These are phyloP conservation scores for Barnettozyma wickerhamii DNA, from an alignment of 805 yeast genomes.

Conservation along the genomic window DNA sequence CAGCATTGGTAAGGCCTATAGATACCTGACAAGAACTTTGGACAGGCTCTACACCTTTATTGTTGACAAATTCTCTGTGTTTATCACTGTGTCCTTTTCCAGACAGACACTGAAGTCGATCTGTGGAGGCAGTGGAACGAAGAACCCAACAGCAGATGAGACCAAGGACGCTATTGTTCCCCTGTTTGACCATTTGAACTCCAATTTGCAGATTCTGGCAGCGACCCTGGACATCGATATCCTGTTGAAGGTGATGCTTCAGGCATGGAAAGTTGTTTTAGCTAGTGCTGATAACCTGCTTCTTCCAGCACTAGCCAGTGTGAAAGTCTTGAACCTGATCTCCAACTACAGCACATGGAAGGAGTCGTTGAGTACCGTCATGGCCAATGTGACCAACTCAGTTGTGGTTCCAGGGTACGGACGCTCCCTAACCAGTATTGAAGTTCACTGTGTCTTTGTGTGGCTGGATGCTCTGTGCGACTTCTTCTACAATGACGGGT, in stretches of 20 bases:
- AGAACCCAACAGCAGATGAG: slow-evolving; percentile 40
- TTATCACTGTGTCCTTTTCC: slow-evolving; percentile 55
- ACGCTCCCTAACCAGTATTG: slow-evolving; percentile 50
- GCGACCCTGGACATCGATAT: slow-evolving; percentile 50
- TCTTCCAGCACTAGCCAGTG: slow-evolving; percentile 63
- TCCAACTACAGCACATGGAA: slow-evolving; percentile 35
- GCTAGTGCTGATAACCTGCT: slow-evolving; percentile 64
- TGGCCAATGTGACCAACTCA: slow-evolving; percentile 43
- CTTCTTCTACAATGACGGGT: slow-evolving; percentile 77
- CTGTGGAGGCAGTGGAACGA: slow-evolving; percentile 46
- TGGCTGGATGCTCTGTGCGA: slow-evolving; percentile 72
- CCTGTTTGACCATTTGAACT: slow-evolving; percentile 67
- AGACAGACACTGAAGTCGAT: slow-evolving; percentile 50
- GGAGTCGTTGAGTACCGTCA: slow-evolving; percentile 40
- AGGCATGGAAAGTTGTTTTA: slow-evolving; percentile 76
- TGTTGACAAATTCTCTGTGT: slow-evolving; percentile 67
- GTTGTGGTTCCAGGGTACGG: slow-evolving; percentile 42
- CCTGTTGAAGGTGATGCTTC: slow-evolving; percentile 61
- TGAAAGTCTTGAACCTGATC: slow-evolving; percentile 23
- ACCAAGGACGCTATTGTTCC: slow-evolving; percentile 68
- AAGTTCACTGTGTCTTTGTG: slow-evolving; percentile 61
- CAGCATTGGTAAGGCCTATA: slow-evolving; percentile 70
- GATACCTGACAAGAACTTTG: slow-evolving; percentile 58
- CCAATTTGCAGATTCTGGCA: slow-evolving; percentile 62
- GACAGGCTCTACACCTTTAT: slow-evolving; percentile 64